Conservation (phyloP, 2,329 filamentous ascomycete genomes). For the Pleomassaria siparia region DNA sequence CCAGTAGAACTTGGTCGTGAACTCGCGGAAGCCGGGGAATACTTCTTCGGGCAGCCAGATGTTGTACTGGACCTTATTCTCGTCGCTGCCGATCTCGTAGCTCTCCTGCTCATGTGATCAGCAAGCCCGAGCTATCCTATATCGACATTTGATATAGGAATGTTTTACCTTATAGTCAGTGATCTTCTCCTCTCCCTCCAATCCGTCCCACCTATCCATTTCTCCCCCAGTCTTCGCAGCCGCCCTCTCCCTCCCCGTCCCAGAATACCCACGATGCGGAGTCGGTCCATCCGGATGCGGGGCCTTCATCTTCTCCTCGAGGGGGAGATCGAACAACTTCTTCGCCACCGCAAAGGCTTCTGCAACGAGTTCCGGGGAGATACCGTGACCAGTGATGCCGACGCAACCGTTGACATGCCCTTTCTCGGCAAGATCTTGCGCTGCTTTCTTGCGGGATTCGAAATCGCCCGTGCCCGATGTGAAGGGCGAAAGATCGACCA, state of each 20-base stretch:
- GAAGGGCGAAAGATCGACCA: conserved; percentile 46
- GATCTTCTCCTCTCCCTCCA: conserved; percentile 34
- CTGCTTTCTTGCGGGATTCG: conserved; percentile 30
- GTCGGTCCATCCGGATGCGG: conserved; percentile 53
- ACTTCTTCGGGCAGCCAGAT: conserved; percentile 51
- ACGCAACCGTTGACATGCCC: conserved; percentile 52
- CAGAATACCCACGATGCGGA: conserved; percentile 59
- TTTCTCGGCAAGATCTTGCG: conserved; percentile 45
- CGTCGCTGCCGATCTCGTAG: conserved; percentile 51
- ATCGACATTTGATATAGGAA: not conserved
- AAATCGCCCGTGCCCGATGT: conserved; percentile 25
- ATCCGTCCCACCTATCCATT: conserved; percentile 32
- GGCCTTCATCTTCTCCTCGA: conserved; percentile 51
- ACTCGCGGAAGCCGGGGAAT: conserved; percentile 49
- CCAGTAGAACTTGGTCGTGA: conserved; percentile 55
- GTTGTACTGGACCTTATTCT: conserved; percentile 48
- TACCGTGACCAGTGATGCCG: conserved; percentile 53
- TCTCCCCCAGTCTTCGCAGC: conserved; percentile 48
- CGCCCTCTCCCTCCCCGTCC: conserved; percentile 57
- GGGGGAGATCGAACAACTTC: conserved; percentile 48
- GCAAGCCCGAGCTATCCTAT: not conserved
- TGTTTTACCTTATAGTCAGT: conserved; percentile 49
- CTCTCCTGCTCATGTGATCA: conserved; percentile 35
- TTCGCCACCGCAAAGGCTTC: conserved; percentile 50
- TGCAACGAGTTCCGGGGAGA: conserved; percentile 42